Conservation (phyloP, 75 land plant genomes). For the Adiantum capillusveneris region DNA sequence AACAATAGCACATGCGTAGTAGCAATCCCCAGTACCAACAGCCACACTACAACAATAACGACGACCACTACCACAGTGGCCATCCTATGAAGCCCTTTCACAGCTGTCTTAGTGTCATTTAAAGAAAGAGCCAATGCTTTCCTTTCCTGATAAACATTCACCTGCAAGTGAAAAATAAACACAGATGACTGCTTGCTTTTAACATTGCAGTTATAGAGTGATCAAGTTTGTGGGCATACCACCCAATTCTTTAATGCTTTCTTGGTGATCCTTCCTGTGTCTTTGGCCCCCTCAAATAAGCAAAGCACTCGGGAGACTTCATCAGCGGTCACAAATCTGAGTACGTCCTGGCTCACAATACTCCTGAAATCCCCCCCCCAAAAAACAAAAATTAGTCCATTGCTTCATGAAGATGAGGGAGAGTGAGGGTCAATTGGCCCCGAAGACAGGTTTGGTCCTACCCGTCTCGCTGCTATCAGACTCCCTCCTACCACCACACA, state of each 20-base stretch:
- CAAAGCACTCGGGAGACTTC: constrained; percentile 63
- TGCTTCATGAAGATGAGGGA: no score
- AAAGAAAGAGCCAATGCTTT: constrained; percentile 76
- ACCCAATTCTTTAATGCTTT: constrained; percentile 72
- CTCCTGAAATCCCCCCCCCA: constrained; percentile 23
- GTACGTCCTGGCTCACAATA: constrained; percentile 53
- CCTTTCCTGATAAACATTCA: constrained; percentile 76
- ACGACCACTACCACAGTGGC: constrained; percentile 44
- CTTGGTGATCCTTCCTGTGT: constrained; percentile 50
- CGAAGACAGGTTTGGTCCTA: no score
- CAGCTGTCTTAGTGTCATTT: constrained; percentile 97
- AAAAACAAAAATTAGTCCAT: no score
- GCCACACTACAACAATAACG: constrained; percentile 52
- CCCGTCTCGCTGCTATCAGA: no score
- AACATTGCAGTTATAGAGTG: background rate
- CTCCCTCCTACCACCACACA: no score
- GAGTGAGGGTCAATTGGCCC: no score
- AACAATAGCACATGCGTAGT: constrained; percentile 62
- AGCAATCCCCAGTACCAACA: constrained; percentile 76
- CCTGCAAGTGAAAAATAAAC: constrained; percentile 30
- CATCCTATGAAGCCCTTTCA: constrained; percentile 73
- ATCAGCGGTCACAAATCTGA: constrained; percentile 70
- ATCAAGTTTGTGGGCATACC: constrained; percentile 30
- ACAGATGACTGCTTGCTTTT: background rate
- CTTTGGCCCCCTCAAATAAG: constrained; percentile 71